Percentiles rank a stretch among this genome's conserved stretches.
Evolutionary conservation across 2,329 filamentous ascomycete genomes (phyloP).

Genomic region (Paracamarosporium sp.): DNA sequence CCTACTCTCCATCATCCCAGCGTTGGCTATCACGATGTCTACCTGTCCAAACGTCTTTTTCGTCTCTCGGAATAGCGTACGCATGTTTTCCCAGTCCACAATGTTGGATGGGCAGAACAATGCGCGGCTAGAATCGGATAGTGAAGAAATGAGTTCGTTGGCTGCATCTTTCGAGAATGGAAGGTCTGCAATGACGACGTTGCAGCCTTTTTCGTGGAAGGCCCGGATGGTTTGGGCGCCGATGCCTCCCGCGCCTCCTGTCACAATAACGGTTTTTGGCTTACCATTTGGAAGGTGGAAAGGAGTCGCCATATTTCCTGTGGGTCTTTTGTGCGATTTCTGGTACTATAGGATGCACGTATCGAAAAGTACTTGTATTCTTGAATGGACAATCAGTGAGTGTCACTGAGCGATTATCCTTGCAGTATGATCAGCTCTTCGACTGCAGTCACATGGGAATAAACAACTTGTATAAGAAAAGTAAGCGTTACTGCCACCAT

Average conservation of each 20-base stretch:
- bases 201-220: slow-evolving; percentile 47
- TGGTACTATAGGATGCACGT: background rate
- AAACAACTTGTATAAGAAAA: too few species aligned
- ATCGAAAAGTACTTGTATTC: too few species aligned
- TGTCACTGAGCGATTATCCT: too few species aligned
- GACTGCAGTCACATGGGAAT: too few species aligned
- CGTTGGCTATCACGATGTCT: slow-evolving; percentile 53
- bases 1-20: slow-evolving; percentile 49
- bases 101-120: slow-evolving; percentile 48
- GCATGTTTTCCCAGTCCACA: slow-evolving; percentile 46
- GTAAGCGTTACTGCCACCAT: background rate
- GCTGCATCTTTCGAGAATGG: slow-evolving; percentile 29
- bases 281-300: slow-evolving; percentile 20
- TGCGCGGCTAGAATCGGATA: slow-evolving; percentile 36
- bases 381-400: too few species aligned
- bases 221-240: slow-evolving; percentile 48
- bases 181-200: slow-evolving; percentile 49
- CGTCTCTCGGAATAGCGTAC: slow-evolving; percentile 39
- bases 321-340: too few species aligned
- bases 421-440: too few species aligned
- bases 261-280: slow-evolving; percentile 50
- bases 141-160: slow-evolving; percentile 33
- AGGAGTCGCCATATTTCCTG: slow-evolving; percentile 2
- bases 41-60: slow-evolving; percentile 43
- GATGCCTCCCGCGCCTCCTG: slow-evolving; percentile 51